Evolutionary conservation across 768 basidiomycete genomes (phyloP), one percentile per base, ranked within the genome.

Genomic region (Erythrobasidium yunnanense): DNA sequence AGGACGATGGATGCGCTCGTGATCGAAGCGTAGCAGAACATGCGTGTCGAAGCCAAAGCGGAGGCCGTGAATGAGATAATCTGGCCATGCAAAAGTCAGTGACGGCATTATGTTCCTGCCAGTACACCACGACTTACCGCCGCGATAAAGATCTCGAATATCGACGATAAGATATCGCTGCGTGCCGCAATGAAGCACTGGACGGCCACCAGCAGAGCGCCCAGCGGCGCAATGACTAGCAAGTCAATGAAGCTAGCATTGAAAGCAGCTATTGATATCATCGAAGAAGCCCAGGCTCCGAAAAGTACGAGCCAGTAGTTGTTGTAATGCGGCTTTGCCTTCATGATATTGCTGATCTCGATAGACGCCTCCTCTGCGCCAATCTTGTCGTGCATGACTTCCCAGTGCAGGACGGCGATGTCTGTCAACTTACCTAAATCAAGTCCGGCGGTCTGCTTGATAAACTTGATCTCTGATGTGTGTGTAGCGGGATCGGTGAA

Each of bases 61-160:
- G 86, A 87, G 6, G 87, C 80, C 46, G 88, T 63, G 76, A 91
- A 90, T 58, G 87, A 87, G 75, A 87, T 81, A 25, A 90, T 77
- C 1, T 55, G 25, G 6, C 7, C 11, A 6, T 17, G 11, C 15
- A 15, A 55, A 27, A 13, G 22, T 30, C 27, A 22, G 11, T 23
- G 22, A 18, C 13, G 25, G 49, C 49, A 51, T 8, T 13, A 25
- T 51, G 25, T 8, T 25, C 49, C 49, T 23, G 17, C 15, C 25
- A 11, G 54, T 11, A 42, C 11, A 42, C n/a, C 38, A 42, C 54
- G 11, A 51, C 20, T 51, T 22, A 69, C 42, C 8, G 68, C 67
- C 4, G 89, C 85, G 54, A 89, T 81, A 13, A 85, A 87, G 67
- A 90, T 88, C 82, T 88, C 87, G 66, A 87, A 90, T 30, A 90